phyloP scores from a whole-genome alignment of 768 basidiomycete genomes.

The Psilocybe cyanescens region DNA sequence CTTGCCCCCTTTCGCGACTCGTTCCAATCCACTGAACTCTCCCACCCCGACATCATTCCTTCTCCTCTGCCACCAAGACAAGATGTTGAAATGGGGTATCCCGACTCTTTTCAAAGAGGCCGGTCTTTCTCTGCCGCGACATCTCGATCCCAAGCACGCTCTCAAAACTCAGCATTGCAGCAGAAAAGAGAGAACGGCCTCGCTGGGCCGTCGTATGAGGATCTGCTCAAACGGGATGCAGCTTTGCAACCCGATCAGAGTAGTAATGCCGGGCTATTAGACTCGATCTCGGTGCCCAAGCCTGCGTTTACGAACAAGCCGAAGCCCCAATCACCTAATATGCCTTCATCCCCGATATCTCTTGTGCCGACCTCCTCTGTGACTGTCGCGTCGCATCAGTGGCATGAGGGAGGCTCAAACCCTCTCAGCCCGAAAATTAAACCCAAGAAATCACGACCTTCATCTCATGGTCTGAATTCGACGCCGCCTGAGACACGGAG shows the following conservation, averaged over 20 bases:
- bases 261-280: slow-evolving; percentile 9
- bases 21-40: slow-evolving; percentile 16
- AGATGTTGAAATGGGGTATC: slow-evolving; percentile 17
- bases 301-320: not conserved
- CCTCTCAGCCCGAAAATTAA: slow-evolving; percentile 8
- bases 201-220: slow-evolving; percentile 48
- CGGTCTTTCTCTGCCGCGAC: slow-evolving; percentile 13
- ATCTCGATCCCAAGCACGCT: slow-evolving; percentile 6
- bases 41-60: slow-evolving; percentile 8
- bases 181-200: slow-evolving; percentile 31
- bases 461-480: not conserved
- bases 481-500: not conserved
- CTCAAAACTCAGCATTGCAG: slow-evolving; percentile 5
- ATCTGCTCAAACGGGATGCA: slow-evolving; percentile 27
- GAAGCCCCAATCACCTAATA: not conserved
- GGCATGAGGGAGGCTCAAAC: not conserved
- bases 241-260: slow-evolving; percentile 6
- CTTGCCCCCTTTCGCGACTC: slow-evolving; percentile 16
- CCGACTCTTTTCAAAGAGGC: slow-evolving; percentile 14
- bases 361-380: slow-evolving; percentile 5
- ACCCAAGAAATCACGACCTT: slow-evolving; percentile 10
- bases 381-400: slow-evolving; percentile 2
- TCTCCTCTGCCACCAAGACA: not conserved
- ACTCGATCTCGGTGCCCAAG: slow-evolving; percentile 13
- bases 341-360: not conserved